phyloP scores from a whole-genome alignment of 2,329 filamentous ascomycete genomes.

The Aureobasidium sp. region DNA sequence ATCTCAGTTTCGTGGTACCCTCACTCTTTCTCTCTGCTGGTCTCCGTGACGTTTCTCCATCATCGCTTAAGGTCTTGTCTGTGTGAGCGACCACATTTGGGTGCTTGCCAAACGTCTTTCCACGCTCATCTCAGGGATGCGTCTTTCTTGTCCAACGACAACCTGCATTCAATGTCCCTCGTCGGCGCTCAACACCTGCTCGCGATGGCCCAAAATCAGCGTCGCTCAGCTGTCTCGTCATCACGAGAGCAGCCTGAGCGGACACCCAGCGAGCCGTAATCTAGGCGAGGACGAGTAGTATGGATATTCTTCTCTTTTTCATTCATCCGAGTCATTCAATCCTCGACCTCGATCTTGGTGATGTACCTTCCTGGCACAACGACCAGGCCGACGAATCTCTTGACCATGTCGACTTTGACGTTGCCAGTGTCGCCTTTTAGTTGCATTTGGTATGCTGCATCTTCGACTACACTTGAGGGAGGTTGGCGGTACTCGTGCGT shows the following conservation, averaged over 20 bases:
- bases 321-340: constrained; percentile 30
- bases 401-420: constrained; percentile 65
- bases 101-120: background rate
- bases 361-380: constrained; percentile 85
- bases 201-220: no score
- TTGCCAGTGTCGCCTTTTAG: constrained; percentile 27
- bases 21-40: background rate
- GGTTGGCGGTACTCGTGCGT: constrained; percentile 87
- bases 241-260: no score
- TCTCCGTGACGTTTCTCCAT: background rate
- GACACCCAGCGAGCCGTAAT: no score
- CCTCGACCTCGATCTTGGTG: constrained; percentile 79
- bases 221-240: background rate
- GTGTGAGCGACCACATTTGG: background rate
- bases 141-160: background rate
- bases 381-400: constrained; percentile 79
- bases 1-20: background rate
- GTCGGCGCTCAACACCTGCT: no score
- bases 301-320: no score
- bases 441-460: constrained; percentile 21
- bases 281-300: no score
- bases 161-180: background rate
- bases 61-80: background rate
- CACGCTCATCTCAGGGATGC: background rate
- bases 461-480: constrained; percentile 36